Evolutionary conservation across 2,329 filamentous ascomycete genomes (phyloP), one percentile per base, ranked within the genome.

Genomic region (Rhynchosporium graminicola): DNA sequence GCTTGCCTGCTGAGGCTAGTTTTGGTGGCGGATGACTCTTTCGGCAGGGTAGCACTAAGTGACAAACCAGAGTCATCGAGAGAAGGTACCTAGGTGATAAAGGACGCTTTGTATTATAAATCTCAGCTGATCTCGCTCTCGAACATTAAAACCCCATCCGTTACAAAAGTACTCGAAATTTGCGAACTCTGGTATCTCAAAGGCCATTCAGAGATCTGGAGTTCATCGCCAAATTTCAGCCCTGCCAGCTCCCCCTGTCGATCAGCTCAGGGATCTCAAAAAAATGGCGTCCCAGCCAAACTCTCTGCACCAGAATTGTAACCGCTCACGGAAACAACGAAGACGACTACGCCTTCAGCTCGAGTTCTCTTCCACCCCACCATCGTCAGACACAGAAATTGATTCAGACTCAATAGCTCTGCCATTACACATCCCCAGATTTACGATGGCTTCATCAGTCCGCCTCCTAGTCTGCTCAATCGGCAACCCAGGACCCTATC

Each of bases 381-480:
- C 54, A 46, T 57, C 28, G 3, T 57, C 54, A 5, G 54, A 57
- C 54, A 57, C 54, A 43, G 54, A 57, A 31, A 57, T 46, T 57
- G 54, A 57, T 31, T 57, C 54, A 2, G 40, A 57, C 15, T 33
- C 54, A 26, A 1, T 57, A 57, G 29, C 40, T 33, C 29, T 29
- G n/a, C 43, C 40, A 33, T 57, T 47, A 29, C 48, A 61, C 10
- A 48, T 42, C 28, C 42, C 36, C 9, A 46, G 54, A 46, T 43
- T 40, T 26, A 55, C 57, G 43, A 71, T 73, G 70, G 38, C 69
- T 9, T 9, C 59, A 7, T 65, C 69, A 10, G 60, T 78, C 51
- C 83, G 82, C 45, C 85, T 96, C 69, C 85, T 98, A 61, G 82
- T 98, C 71, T 84, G 92, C 78, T 95, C 91, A 65, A 83, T 99